phyloP scores from a whole-genome alignment of 305 asterid species.

The Fraxinus dipetala region DNA sequence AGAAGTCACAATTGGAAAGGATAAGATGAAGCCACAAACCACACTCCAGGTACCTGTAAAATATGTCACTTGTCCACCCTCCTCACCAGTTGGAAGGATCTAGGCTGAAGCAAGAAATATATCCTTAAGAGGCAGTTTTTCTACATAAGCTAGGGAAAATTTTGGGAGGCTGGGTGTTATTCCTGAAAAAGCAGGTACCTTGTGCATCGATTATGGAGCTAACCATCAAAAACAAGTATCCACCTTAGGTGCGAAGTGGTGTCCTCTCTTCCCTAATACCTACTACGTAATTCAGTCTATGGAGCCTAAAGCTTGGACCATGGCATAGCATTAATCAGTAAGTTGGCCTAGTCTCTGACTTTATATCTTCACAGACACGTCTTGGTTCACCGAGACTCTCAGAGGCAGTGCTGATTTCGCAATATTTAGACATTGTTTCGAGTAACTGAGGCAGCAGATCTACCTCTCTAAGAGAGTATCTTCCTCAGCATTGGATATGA shows the following conservation, averaged over 20 bases:
- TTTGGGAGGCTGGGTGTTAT: not conserved
- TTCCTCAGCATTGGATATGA: not conserved
- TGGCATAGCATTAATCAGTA: not conserved
- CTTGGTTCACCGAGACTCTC: not conserved
- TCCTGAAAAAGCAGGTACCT: not conserved
- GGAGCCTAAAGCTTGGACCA: not conserved
- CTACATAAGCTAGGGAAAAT: not conserved
- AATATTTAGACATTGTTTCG: not conserved
- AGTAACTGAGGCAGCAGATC: not conserved
- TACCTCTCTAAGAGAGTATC: not conserved
- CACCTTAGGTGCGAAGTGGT: not conserved
- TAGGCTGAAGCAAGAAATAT: slow-evolving; percentile 18
- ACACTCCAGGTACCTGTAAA: slow-evolving; percentile 43
- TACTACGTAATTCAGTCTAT: not conserved
- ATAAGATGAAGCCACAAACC: slow-evolving; percentile 28
- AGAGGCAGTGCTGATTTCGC: not conserved
- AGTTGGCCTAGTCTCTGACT: not conserved
- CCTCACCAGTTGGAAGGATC: slow-evolving; percentile 88
- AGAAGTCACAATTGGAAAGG: slow-evolving; percentile 25
- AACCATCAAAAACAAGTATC: not conserved
- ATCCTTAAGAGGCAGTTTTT: not conserved
- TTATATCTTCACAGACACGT: not conserved
- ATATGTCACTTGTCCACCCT: slow-evolving; percentile 66
- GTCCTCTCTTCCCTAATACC: not conserved
- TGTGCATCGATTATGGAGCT: not conserved